Evolutionary conservation across 805 yeast genomes (phyloP).

Genomic region (Peterozyma toletana): DNA sequence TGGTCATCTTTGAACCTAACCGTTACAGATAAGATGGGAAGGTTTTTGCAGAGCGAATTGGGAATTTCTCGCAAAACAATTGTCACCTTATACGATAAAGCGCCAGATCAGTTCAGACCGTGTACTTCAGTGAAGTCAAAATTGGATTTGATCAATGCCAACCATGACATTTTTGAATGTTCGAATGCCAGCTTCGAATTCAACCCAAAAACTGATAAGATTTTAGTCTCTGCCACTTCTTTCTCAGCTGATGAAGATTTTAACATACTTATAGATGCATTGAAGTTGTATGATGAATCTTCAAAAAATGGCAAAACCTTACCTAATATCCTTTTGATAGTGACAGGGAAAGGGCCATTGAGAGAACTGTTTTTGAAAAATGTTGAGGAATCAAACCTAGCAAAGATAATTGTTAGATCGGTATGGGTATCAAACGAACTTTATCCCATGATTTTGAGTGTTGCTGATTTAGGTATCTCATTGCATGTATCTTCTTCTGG

Average conservation of each 20-base stretch:
- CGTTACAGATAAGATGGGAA: slow-evolving; percentile 71
- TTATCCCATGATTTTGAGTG: slow-evolving; percentile 67
- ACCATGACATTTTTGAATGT: slow-evolving; percentile 22
- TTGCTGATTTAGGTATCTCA: slow-evolving; percentile 85
- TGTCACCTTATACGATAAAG: slow-evolving; percentile 77
- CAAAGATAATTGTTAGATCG: slow-evolving; percentile 48
- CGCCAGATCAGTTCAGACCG: slow-evolving; percentile 64
- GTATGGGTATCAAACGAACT: slow-evolving; percentile 76
- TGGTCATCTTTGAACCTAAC: slow-evolving; percentile 69
- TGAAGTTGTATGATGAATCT: slow-evolving; percentile 47
- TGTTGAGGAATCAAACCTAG: slow-evolving; percentile 35
- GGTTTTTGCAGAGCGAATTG: slow-evolving; percentile 50
- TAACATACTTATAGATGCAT: slow-evolving; percentile 56
- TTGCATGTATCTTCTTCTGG: slow-evolving; percentile 91
- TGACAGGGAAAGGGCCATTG: slow-evolving; percentile 97
- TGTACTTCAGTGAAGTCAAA: slow-evolving; percentile 20
- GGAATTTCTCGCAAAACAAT: slow-evolving; percentile 40
- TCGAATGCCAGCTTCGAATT: slow-evolving; percentile 17
- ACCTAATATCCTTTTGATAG: slow-evolving; percentile 56
- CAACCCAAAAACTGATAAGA: slow-evolving; percentile 36
- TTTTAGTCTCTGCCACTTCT: slow-evolving; percentile 84
- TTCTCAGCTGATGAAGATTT: slow-evolving; percentile 96
- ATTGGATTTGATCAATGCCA: slow-evolving; percentile 24
- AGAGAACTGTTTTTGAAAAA: slow-evolving; percentile 40
- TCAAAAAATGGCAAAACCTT: slow-evolving; percentile 14